Evolutionary conservation across 495 filamentous ascomycete genomes (phyloP).

Genomic region (Hypoxylon rickii): DNA sequence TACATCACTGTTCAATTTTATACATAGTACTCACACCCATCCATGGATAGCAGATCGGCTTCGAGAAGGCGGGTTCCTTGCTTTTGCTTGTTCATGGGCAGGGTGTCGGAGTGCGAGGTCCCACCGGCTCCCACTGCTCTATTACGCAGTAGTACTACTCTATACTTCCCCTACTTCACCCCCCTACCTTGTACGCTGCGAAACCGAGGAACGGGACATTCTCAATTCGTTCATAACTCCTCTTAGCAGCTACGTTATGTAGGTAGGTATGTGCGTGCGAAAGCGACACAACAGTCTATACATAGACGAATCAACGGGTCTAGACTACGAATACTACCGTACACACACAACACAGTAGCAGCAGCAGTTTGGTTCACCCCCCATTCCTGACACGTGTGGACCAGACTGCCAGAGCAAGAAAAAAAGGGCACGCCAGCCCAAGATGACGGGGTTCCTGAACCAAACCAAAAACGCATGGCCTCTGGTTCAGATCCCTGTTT

Average conservation of each 20-base stretch:
- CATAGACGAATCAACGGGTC: not conserved
- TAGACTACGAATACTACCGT: not conserved
- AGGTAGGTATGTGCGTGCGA: not conserved
- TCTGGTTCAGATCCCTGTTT: conserved; percentile 29
- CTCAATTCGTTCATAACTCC: no score
- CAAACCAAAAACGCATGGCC: conserved; percentile 21
- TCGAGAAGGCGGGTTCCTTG: not conserved
- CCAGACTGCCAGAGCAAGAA: conserved; percentile 7
- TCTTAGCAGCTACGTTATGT: not conserved
- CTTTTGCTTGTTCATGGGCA: conserved; percentile 6
- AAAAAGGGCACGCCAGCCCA: conserved; percentile 30
- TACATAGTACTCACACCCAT: no score
- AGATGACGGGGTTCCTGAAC: conserved; percentile 30
- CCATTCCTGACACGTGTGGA: conserved; percentile 34
- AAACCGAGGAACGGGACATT: no score
- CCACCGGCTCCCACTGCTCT: no score
- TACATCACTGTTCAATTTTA: conserved; percentile 3
- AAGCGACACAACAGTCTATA: not conserved
- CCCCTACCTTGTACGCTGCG: no score
- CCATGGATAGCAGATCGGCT: conserved; percentile 1
- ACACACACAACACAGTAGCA: not conserved
- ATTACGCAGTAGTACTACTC: no score
- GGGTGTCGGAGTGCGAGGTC: conserved; percentile 6
- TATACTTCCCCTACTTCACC: not conserved
- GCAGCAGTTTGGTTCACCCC: not conserved